Evolutionary conservation across 169 alveolate species (phyloP).

Genomic region (Cryptosporidium viatorum): DNA sequence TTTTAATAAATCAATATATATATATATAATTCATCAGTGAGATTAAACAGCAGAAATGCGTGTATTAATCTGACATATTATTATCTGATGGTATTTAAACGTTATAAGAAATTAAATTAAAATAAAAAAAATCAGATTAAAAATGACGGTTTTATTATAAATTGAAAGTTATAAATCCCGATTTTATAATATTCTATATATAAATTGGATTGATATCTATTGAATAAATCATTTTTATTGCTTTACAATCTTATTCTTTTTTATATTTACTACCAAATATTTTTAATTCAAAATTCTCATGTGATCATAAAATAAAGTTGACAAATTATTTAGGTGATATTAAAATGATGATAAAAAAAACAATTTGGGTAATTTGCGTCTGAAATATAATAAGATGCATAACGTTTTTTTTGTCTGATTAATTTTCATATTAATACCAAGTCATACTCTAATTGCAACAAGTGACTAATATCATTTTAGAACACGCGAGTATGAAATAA

Average conservation of each 20-base stretch:
- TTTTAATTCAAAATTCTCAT: too few relatives aligned
- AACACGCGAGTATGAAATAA: too few relatives aligned
- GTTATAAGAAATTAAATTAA: neutral
- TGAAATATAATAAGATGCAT: conserved; percentile 49
- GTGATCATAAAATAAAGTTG: neutral
- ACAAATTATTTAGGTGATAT: neutral
- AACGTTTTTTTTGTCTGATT: conserved; percentile 55
- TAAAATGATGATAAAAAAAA: conserved; percentile 60
- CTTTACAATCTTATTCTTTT: neutral
- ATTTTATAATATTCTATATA: too few relatives aligned
- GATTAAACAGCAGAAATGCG: neutral
- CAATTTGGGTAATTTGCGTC: conserved; percentile 76
- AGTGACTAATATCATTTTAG: too few relatives aligned
- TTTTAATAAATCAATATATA: too few relatives aligned
- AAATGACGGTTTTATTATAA: too few relatives aligned
- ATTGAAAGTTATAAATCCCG: neutral
- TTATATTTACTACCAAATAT: neutral
- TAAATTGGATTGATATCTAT: neutral
- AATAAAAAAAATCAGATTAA: too few relatives aligned
- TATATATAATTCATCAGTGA: too few relatives aligned
- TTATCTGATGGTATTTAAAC: neutral
- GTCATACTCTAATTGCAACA: neutral
- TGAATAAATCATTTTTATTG: neutral
- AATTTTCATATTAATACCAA: neutral
- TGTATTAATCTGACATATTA: neutral